Base-by-base conservation (phyloP, 495 filamentous ascomycete species). In the Hypoxylon intermedium region DNA sequence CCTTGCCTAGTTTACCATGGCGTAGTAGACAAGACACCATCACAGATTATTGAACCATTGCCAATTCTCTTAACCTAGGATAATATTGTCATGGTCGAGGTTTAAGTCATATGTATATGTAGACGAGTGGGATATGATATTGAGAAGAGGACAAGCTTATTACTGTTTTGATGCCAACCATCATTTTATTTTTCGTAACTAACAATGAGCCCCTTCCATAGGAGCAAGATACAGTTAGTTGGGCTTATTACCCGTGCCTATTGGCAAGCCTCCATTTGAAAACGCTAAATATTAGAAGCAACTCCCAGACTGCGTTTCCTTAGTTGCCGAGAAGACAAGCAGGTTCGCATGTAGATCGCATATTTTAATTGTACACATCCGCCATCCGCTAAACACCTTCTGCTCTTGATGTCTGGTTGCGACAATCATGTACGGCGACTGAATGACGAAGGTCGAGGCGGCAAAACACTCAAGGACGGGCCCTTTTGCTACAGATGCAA, bases 281-380 rank as follows among this genome's bases (percentile, higher is more conserved):
- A 57, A 57, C 21, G 37, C 43, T 52, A 16, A 52, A 53, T 31
- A 52, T 41, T 53, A 53, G 50, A 53, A 47, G 34, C 47, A 56
- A 9, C 48, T 41, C 45, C 41, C 42, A 21, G 33, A 21, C 54
- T 56, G 50, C 28, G 20, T 56, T 43, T 45, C 54, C 50, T 53
- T 24, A 31, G 16, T 18, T 43, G 40, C 56, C 40, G 34, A 56
- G 30, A 19, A 51, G 41, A 54, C 47, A 46, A 56, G 11, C 16
- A 52, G 36, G n/a, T 34, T 37, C 24, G 31, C 12, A 53, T 13
- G 34, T 26, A 53, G 24, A 40, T 30, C 47, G 51, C 34, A 45
- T 44, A 21, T 21, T 2, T 34, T 37, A 34, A 45, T 15, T 41
- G 34, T 38, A 37, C 41, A 26, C 31, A 46, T 28, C 40, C 19